These are phyloP conservation scores for Penicillium argentinense DNA, from an alignment of 495 filamentous ascomycete species.

Conservation along the genomic window DNA sequence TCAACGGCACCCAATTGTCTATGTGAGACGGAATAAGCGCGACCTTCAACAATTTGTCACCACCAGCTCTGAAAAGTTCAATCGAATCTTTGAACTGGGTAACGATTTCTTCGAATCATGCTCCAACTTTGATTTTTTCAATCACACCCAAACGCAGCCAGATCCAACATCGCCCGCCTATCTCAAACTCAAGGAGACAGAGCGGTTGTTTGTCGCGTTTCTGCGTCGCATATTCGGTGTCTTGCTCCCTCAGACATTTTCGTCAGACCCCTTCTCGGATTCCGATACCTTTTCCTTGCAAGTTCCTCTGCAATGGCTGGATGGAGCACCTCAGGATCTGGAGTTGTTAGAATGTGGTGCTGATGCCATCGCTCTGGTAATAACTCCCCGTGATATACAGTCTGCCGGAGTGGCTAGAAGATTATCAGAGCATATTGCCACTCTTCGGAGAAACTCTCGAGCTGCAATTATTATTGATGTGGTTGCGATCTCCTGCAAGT, in stretches of 20 bases:
- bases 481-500: neutral
- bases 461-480: constrained; percentile 24
- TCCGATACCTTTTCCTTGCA: constrained; percentile 57
- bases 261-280: constrained; percentile 13
- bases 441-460: constrained; percentile 17
- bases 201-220: constrained; percentile 27
- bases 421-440: constrained; percentile 17
- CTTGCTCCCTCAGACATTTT: constrained; percentile 5
- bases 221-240: constrained; percentile 31
- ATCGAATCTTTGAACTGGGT: constrained; percentile 46
- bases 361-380: constrained; percentile 61
- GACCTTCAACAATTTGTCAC: constrained; percentile 35
- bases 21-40: constrained; percentile 59
- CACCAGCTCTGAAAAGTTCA: constrained; percentile 44
- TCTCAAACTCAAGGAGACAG: constrained; percentile 42
- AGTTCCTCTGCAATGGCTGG: constrained; percentile 51
- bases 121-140: constrained; percentile 73
- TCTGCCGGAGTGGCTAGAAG: neutral
- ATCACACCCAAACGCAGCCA: constrained; percentile 37
- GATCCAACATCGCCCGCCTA: constrained; percentile 6
- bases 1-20: constrained; percentile 59
- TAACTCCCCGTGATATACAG: constrained; percentile 31
- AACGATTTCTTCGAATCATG: constrained; percentile 51
- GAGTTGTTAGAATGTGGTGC: constrained; percentile 58
- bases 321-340: constrained; percentile 48